These are phyloP conservation scores for Wilcoxina mikolae DNA, from an alignment of 495 filamentous ascomycete genomes.

Conservation along the genomic window DNA sequence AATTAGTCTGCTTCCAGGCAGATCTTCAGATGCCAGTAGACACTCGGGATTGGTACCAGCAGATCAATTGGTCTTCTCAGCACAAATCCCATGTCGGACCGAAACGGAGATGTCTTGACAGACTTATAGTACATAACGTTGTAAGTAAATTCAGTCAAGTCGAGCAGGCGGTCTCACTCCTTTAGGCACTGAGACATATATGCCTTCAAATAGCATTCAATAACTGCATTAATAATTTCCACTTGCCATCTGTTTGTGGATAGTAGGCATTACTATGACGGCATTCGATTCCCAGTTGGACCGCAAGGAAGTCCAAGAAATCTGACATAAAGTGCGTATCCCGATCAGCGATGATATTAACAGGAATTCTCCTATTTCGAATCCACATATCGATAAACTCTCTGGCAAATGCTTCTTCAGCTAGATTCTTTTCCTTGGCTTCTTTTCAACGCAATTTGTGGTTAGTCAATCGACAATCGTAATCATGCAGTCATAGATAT, in stretches of 20 bases:
- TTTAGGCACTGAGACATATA: neutral
- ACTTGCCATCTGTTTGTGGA: too few relatives aligned
- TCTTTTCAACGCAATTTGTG: neutral
- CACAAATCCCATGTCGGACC: neutral
- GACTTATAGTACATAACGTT: neutral
- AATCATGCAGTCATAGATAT: neutral
- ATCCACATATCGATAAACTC: neutral
- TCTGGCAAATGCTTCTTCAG: neutral
- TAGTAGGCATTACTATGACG: neutral
- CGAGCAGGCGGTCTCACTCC: neutral
- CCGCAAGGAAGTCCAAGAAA: constrained; percentile 6
- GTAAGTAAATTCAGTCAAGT: too few relatives aligned
- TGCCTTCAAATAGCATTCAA: neutral
- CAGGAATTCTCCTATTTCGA: neutral
- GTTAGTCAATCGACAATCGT: neutral
- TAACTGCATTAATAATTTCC: neutral
- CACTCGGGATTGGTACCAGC: neutral
- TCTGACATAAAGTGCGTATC: neutral
- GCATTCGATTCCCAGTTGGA: neutral
- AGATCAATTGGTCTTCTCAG: neutral
- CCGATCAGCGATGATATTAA: constrained; percentile 6
- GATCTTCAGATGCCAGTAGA: neutral
- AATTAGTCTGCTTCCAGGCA: neutral
- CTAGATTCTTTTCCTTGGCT: neutral
- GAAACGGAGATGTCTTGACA: neutral